A percentile compares a stretch with the other conserved stretches of the same genome.
Conservation (phyloP, 345 rosid species). For the Eucalyptus rudis region DNA sequence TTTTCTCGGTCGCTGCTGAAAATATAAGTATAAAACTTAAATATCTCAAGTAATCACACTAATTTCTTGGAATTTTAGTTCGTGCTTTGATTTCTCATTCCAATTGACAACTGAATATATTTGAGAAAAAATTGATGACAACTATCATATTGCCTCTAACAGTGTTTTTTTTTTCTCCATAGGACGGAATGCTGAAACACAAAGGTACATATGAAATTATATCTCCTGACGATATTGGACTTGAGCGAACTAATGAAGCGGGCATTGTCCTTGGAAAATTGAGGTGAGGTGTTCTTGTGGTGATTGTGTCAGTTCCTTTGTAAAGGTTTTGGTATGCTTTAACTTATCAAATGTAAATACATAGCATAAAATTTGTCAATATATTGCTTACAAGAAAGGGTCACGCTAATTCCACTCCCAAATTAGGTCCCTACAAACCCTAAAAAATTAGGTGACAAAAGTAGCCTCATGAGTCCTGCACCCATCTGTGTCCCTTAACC, state of each 20-base stretch:
- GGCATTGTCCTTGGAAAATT: constrained; percentile 96
- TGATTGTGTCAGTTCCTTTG: neutral
- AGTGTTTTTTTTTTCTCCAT: neutral
- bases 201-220: constrained; percentile 89
- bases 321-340: neutral
- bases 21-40: neutral
- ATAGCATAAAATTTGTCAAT: neutral
- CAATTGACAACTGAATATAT: neutral
- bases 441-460: neutral
- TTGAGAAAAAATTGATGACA: neutral
- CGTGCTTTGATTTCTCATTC: neutral
- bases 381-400: neutral
- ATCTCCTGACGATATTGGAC: constrained; percentile 83
- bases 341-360: neutral
- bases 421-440: neutral
- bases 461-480: neutral
- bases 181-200: constrained; percentile 98
- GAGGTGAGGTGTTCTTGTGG: constrained; percentile 28
- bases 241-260: constrained; percentile 71
- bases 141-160: neutral
- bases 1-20: neutral
- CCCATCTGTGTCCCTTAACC: neutral
- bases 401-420: neutral
- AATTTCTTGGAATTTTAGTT: neutral
- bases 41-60: neutral